A percentile compares a stretch with the other conserved stretches of the same genome.
Evolutionary conservation across 306 rosid species (phyloP).

Genomic region (Purshia tridentata): DNA sequence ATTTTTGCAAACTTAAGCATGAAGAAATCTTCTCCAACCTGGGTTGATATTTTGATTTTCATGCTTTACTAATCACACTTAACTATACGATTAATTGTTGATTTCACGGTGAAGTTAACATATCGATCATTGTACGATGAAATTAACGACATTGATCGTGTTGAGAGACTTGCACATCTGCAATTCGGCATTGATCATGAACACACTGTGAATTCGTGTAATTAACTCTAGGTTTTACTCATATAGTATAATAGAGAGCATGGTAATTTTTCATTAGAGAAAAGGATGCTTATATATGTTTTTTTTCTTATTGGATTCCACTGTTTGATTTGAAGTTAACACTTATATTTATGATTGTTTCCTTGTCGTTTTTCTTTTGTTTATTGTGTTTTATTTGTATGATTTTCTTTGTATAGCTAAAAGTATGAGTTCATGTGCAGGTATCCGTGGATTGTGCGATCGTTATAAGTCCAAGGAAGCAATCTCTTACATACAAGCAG

Average conservation of each 20-base stretch:
- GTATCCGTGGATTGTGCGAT: constrained; percentile 95
- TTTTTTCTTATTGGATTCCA: neutral
- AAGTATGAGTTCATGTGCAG: constrained; percentile 43
- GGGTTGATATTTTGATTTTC: neutral
- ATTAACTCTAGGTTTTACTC: no score
- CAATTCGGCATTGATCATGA: neutral
- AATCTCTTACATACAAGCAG: constrained; percentile 78
- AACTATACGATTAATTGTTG: no score
- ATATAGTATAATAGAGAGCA: no score
- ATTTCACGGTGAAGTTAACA: neutral
- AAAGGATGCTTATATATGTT: no score
- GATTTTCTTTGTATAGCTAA: neutral
- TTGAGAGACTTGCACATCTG: neutral
- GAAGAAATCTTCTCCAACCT: constrained; percentile 18
- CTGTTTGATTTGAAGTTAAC: no score
- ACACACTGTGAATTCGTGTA: neutral
- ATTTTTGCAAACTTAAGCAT: constrained; percentile 10
- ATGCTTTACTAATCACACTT: neutral
- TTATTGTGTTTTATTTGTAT: neutral
- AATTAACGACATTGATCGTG: neutral
- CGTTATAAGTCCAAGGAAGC: constrained; percentile 94
- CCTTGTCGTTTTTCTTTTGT: neutral
- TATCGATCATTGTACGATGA: neutral
- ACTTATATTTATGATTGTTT: neutral
- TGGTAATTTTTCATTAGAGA: no score